Percentiles rank a stretch among this genome's conserved stretches.
Conservation (phyloP, 306 rosid species). For the Pyrus communis region DNA sequence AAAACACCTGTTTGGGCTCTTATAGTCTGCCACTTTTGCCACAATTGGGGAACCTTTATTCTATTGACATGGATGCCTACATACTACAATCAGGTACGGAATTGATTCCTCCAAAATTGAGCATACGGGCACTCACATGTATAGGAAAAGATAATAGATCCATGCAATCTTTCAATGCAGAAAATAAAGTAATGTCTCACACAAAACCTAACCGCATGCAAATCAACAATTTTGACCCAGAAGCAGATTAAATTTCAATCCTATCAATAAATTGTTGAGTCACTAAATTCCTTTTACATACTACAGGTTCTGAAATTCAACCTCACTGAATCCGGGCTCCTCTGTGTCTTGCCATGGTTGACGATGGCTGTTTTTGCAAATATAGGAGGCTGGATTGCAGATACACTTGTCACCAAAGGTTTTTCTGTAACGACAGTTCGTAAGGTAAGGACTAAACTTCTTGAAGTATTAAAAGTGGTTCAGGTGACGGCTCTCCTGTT, state of each 20-base stretch:
- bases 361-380: conserved; percentile 96
- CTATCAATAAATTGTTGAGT: background rate
- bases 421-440: conserved; percentile 82
- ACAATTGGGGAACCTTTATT: conserved; percentile 97
- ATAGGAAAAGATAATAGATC: background rate
- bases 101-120: background rate
- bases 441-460: conserved; percentile 48
- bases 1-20: conserved; percentile 99
- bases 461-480: background rate
- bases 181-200: background rate
- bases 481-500: background rate
- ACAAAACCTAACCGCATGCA: background rate
- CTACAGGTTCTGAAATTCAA: conserved; percentile 94
- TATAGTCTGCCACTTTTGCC: conserved; percentile 85
- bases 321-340: conserved; percentile 91
- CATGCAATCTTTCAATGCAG: background rate
- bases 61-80: conserved; percentile 98
- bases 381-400: conserved; percentile 98
- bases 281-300: conserved; percentile 8
- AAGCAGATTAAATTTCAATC: background rate
- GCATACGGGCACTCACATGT: background rate
- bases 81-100: conserved; percentile 85
- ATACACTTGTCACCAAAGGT: conserved; percentile 88
- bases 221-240: background rate
- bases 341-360: conserved; percentile 96